Percentiles rank a stretch among this genome's conserved stretches.
phyloP scores from a whole-genome alignment of 2,329 filamentous ascomycete species.

The Fusarium xylarioides region DNA sequence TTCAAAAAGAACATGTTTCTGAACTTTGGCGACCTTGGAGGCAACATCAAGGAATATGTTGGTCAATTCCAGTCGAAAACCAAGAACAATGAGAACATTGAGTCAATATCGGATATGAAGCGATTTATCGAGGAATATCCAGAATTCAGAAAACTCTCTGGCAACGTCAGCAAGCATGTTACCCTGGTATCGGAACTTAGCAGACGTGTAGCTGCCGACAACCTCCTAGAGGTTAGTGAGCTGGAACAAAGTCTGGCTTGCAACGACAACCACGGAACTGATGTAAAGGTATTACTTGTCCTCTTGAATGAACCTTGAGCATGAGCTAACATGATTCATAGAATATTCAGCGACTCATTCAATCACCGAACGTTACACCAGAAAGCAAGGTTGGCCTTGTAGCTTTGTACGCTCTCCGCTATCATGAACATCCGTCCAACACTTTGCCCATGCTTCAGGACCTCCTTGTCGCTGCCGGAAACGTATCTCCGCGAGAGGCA shows the following conservation, averaged over 20 bases:
- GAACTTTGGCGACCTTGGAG: slow-evolving; percentile 94
- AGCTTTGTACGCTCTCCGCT: slow-evolving; percentile 93
- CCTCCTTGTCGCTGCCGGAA: slow-evolving; percentile 83
- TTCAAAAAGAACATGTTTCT: slow-evolving; percentile 99
- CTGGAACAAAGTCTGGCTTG: slow-evolving; percentile 96
- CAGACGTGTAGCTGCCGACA: slow-evolving; percentile 84
- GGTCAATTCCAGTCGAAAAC: slow-evolving; percentile 98
- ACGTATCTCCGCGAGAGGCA: slow-evolving; percentile 77
- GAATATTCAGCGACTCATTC: slow-evolving; percentile 87
- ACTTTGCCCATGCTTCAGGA: slow-evolving; percentile 86
- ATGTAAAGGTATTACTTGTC: slow-evolving; percentile 75
- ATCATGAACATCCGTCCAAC: slow-evolving; percentile 86
- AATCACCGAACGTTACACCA: slow-evolving; percentile 77
- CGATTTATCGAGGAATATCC: slow-evolving; percentile 99
- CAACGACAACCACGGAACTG: slow-evolving; percentile 91
- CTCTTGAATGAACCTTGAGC: neutral
- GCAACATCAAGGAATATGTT: slow-evolving; percentile 98
- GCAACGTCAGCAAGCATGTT: slow-evolving; percentile 98
- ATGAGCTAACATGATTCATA: slow-evolving; percentile 49
- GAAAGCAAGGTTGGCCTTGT: slow-evolving; percentile 91
- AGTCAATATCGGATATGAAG: slow-evolving; percentile 99
- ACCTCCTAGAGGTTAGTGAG: slow-evolving; percentile 94
- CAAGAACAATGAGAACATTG: slow-evolving; percentile 95
- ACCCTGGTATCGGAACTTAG: slow-evolving; percentile 94
- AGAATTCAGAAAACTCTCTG: slow-evolving; percentile 95